These are phyloP conservation scores for Nannochloropsis salina DNA, from an alignment of 108 stramenopile genomes.

Conservation along the genomic window DNA sequence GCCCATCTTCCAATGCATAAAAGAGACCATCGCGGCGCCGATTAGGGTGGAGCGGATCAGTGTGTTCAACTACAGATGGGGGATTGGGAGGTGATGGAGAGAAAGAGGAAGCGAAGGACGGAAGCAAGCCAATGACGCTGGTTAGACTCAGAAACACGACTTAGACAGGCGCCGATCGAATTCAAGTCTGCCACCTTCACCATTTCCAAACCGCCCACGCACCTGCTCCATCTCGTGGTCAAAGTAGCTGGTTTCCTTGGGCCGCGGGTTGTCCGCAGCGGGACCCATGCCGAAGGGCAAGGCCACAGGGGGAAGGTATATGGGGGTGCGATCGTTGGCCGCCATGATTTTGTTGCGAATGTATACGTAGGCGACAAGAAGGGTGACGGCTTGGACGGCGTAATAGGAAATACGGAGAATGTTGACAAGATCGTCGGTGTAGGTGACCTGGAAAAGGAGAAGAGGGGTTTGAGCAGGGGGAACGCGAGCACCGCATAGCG, in stretches of 20 bases:
- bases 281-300: background rate
- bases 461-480: too few species aligned
- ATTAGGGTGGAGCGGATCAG: background rate
- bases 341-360: background rate
- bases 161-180: too few species aligned
- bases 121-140: background rate
- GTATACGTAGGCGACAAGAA: background rate
- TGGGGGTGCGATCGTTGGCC: background rate
- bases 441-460: background rate
- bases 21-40: background rate
- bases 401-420: conserved; percentile 12
- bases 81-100: background rate
- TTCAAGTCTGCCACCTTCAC: too few species aligned
- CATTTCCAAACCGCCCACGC: background rate
- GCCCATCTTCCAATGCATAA: background rate
- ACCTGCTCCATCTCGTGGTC: background rate
- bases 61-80: background rate
- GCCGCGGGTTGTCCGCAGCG: background rate
- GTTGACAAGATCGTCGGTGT: conserved; percentile 5
- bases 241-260: background rate
- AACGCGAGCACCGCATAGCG: too few species aligned
- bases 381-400: background rate
- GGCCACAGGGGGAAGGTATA: background rate
- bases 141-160: too few species aligned
- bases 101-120: background rate